phyloP scores from a whole-genome alignment of 2,329 filamentous ascomycete species.

The Magnaporthiopsis poae region DNA sequence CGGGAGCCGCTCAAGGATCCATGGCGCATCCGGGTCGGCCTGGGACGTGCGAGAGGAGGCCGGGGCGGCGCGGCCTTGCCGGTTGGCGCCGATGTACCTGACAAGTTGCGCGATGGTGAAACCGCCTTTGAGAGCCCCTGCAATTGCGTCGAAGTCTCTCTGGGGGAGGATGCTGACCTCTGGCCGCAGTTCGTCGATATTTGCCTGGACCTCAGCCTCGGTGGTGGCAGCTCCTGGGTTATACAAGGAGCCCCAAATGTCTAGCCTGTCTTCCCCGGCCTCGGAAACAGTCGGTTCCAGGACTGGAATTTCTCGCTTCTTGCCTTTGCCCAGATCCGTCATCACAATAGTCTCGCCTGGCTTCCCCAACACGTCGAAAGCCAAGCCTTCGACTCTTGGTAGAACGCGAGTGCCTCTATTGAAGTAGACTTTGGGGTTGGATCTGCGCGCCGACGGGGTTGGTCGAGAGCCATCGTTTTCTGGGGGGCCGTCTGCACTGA shows the following conservation, averaged over 20 bases:
- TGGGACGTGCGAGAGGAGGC: not conserved
- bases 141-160: slow-evolving; percentile 32
- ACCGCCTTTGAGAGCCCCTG: slow-evolving; percentile 28
- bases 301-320: not conserved
- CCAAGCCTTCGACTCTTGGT: slow-evolving; percentile 16
- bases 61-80: not conserved
- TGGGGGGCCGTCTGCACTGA: not conserved
- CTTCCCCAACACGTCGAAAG: slow-evolving; percentile 26
- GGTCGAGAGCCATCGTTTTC: not conserved
- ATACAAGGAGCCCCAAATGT: slow-evolving; percentile 6
- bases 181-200: slow-evolving; percentile 41
- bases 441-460: not conserved
- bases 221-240: slow-evolving; percentile 18
- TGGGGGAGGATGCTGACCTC: slow-evolving; percentile 27
- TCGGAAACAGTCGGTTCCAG: not conserved
- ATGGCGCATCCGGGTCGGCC: slow-evolving; percentile 18
- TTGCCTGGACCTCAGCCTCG: slow-evolving; percentile 28
- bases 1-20: slow-evolving; percentile 30
- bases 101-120: slow-evolving; percentile 38
- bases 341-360: slow-evolving; percentile 39
- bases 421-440: slow-evolving; percentile 8
- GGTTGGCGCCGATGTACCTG: slow-evolving; percentile 26
- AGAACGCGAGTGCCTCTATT: slow-evolving; percentile 12
- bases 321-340: slow-evolving; percentile 23
- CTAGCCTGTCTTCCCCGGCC: not conserved